Evolutionary conservation across 345 rosid species (phyloP), one percentile per base, ranked within the genome.

Genomic region (Salix exigua): DNA sequence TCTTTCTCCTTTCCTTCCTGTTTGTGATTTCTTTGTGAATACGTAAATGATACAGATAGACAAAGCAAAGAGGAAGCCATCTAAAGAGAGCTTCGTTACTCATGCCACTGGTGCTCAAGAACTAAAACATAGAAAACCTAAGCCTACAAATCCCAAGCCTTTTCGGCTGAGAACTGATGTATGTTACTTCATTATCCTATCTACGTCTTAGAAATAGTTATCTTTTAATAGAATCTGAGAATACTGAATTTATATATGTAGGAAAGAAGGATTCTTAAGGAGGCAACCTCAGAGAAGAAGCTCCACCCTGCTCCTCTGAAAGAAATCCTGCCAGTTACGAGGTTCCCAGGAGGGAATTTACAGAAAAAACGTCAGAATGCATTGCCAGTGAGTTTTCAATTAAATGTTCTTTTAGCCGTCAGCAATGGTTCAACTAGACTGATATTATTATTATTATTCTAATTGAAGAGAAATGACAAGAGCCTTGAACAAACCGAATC

Each of bases 161-260:
- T 96, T 96, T 80, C 83, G 99, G 77, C 91, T 96, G 60, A 89
- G 98, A 86, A 93, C 97, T 19, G 92, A 96, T 88, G 99, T 96
- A 89, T 66, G 91, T 72, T 72, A 35, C 79, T 46, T 62, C 18
- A 6, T 35, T 50, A 12, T 42, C 31, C 26, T 60, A 13, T 28
- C 25, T 50, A 63, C 28, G 75, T 25, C 69, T 25, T 13, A 18
- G 26, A 55, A 63, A 73, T 5, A 4, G 30, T 66, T 13, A 9
- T 48, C 33, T 17, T 68, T 33, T 53, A 35, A 42, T 19, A 33
- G 26, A 71, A 70, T 76, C 33, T 82, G 72, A 78, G 67, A 66
- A 64, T 28, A 19, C 75, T 68, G 6, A 70, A 68, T 8, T 68
- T 58, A 28, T 28, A 14, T 68, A 21, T 31, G 7, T n/a, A 96